Conservation (phyloP, 2,329 filamentous ascomycete genomes). For the Cercospora zeina region DNA sequence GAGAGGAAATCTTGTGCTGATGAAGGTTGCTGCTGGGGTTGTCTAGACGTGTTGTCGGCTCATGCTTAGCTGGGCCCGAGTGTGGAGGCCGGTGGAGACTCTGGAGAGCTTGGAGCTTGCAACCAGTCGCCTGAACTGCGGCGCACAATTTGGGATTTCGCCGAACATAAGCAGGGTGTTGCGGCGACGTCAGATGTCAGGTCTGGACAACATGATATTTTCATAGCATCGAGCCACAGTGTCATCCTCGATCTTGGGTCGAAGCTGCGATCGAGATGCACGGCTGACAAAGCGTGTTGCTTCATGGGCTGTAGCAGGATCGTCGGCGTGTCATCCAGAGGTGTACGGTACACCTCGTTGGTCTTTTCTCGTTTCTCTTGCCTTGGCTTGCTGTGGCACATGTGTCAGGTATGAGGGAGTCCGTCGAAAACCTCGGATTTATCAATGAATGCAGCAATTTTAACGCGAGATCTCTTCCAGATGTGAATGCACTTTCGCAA, state of each 20-base stretch:
- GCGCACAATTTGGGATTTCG: neutral
- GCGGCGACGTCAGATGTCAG: neutral
- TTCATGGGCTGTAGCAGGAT: neutral
- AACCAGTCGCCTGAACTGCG: constrained; percentile 9
- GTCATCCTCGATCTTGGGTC: neutral
- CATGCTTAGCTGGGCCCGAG: neutral
- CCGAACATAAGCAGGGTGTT: constrained; percentile 1
- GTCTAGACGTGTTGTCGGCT: constrained; percentile 9
- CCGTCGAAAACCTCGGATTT: too few relatives aligned
- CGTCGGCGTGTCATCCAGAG: neutral
- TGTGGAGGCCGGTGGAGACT: constrained; percentile 15
- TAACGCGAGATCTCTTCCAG: too few relatives aligned
- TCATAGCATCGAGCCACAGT: neutral
- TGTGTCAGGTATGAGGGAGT: too few relatives aligned
- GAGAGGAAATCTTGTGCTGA: neutral
- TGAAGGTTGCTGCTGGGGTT: neutral
- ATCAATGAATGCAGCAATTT: neutral
- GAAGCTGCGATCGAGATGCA: neutral
- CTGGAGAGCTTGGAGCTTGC: constrained; percentile 14
- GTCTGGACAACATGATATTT: neutral
- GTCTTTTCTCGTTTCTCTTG: too few relatives aligned
- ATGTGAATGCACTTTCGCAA: too few relatives aligned
- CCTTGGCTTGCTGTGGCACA: too few relatives aligned
- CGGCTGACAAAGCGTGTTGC: neutral
- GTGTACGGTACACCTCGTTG: neutral